These are phyloP conservation scores for Golubevia sp. DNA, from an alignment of 1,284 basidiomycete species.

Conservation along the genomic window DNA sequence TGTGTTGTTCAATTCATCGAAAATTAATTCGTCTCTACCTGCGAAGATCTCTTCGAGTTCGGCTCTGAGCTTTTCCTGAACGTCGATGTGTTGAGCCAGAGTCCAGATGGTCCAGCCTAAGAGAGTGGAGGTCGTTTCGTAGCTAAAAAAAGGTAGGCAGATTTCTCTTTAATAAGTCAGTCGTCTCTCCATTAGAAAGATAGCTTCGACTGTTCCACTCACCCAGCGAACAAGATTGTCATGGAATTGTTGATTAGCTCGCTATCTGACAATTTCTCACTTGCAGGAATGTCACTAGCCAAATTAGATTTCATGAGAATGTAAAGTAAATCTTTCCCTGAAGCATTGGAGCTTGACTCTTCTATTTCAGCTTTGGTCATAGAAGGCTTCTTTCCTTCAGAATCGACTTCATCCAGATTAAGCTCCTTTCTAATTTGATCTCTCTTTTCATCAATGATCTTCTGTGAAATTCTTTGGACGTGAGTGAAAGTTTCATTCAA, in stretches of 20 bases:
- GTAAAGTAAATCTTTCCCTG: conserved; percentile 39
- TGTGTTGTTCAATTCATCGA: conserved; percentile 36
- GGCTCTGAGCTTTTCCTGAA: conserved; percentile 27
- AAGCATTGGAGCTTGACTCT: neutral
- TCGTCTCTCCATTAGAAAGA: too few relatives aligned
- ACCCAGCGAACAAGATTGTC: conserved; percentile 46
- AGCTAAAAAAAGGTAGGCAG: neutral
- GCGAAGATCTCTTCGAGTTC: conserved; percentile 14
- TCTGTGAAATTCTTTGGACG: conserved; percentile 23
- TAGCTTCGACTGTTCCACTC: too few relatives aligned
- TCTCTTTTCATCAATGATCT: conserved; percentile 35
- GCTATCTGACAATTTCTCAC: conserved; percentile 33
- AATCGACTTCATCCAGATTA: too few relatives aligned
- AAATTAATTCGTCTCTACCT: conserved; percentile 13
- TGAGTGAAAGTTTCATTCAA: conserved; percentile 20
- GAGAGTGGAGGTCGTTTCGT: neutral
- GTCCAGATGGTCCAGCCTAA: conserved; percentile 32
- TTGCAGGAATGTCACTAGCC: conserved; percentile 31
- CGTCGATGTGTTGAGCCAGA: conserved; percentile 18
- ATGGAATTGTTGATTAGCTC: conserved; percentile 50
- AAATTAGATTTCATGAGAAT: conserved; percentile 52
- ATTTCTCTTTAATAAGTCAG: neutral
- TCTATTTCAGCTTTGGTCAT: neutral
- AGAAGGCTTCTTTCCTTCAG: neutral
- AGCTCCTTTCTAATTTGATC: conserved; percentile 29